These are phyloP conservation scores for Tetrapisispora pingtungensis DNA, from an alignment of 805 yeast species.

Conservation along the genomic window DNA sequence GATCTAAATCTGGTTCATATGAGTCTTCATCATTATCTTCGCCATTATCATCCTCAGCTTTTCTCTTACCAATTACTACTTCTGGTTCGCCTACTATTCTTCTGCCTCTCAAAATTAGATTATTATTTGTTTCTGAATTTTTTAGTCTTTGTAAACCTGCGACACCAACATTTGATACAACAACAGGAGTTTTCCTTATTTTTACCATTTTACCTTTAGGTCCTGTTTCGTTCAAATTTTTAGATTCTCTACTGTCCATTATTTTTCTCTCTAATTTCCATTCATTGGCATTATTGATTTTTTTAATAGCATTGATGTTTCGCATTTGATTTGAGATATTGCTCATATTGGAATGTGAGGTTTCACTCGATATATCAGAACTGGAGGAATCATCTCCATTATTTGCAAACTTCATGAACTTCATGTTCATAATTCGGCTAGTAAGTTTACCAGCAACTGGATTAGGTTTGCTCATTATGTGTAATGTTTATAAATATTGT, in stretches of 20 bases:
- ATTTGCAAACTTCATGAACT: slow-evolving; percentile 48
- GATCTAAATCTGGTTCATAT: slow-evolving; percentile 3
- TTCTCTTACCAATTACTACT: background rate
- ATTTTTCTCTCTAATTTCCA: slow-evolving; percentile 1
- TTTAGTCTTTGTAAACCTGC: background rate
- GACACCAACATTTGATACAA: slow-evolving; percentile 2
- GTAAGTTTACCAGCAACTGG: slow-evolving; percentile 37
- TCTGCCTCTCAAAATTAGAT: slow-evolving; percentile 2
- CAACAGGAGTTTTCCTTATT: background rate
- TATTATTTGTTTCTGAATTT: background rate
- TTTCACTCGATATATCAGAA: background rate
- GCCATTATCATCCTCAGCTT: background rate
- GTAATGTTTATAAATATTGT: background rate
- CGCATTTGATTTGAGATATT: background rate
- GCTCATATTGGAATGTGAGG: background rate
- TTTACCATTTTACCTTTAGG: background rate
- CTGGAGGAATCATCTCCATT: slow-evolving; percentile 17
- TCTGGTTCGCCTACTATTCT: slow-evolving; percentile 3
- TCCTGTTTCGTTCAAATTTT: too few relatives aligned
- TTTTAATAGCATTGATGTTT: background rate
- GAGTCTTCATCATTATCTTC: slow-evolving; percentile 1
- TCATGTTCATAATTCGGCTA: slow-evolving; percentile 75
- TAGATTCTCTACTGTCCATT: too few relatives aligned
- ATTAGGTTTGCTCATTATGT: slow-evolving; percentile 3
- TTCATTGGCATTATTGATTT: background rate